Base-by-base conservation (phyloP, 2,329 filamentous ascomycete species). In the Penicillium sp. region DNA sequence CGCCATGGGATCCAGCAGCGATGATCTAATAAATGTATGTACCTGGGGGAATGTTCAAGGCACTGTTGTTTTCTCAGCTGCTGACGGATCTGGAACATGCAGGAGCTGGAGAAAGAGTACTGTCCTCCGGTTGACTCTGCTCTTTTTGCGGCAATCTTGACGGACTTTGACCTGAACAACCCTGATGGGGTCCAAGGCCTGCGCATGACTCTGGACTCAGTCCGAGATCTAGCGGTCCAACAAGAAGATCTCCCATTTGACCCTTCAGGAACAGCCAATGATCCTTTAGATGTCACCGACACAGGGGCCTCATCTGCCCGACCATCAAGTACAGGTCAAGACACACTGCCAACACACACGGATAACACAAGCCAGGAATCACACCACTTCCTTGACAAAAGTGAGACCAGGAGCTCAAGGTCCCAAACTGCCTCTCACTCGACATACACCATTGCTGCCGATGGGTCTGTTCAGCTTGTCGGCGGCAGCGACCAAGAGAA, bases 121-220 rank as follows among this genome's bases (percentile, higher is more conserved):
- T 88, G 88, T 71, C 85, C 89, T 25, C 84, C 88, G 17, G 76
- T 97, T 42, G 93, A 97, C 66, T 86, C 92, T 64, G 85, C 91
- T 0, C 83, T 94, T 12, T 85, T 97, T 59, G 83, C 89, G 55
- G 88, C 91, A 4, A 90, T 97, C 52, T 81, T 87, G 5, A 85
- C 81, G 54, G 94, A 98, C 70, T 91, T 87, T 74, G 84, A 92
- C 67, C 78, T 93, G 17, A 72, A 76, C 2, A 74, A 86, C 22
- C 67, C 82, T 0, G 73, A 77, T 0, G 79, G 87, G 43, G 78
- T 87, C 35, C 70, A 82, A 2, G 77, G 80, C 10, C 86, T 88
- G 2, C 83, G 84, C 34, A 71, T 78, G n/a, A 82, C 84, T 0
- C 81, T 97, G 1, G 81, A 89, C n/a, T 74, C 77, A 1, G 77